A percentile compares a stretch with the other conserved stretches of the same genome.
phyloP scores from a whole-genome alignment of 1,284 basidiomycete species.

The Phaffia rhodozyma region DNA sequence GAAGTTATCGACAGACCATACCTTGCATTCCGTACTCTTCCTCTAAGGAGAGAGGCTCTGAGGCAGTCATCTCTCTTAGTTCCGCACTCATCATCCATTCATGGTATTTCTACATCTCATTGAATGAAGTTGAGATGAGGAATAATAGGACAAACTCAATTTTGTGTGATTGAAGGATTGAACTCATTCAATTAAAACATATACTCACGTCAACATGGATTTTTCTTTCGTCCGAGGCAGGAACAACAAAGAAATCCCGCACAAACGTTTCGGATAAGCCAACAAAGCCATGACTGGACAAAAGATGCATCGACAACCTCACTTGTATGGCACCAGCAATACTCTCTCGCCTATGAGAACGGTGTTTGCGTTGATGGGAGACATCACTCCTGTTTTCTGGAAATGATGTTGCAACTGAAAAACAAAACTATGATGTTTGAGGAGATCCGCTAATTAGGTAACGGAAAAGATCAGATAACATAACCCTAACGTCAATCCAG shows the following conservation, averaged over 20 bases:
- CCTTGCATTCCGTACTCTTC: slow-evolving; percentile 90
- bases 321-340: slow-evolving; percentile 63
- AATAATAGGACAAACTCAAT: background rate
- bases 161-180: slow-evolving; percentile 11
- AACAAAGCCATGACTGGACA: background rate
- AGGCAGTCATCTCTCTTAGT: slow-evolving; percentile 68
- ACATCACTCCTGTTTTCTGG: too few species aligned
- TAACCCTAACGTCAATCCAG: too few species aligned
- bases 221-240: slow-evolving; percentile 27
- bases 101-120: slow-evolving; percentile 56
- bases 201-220: slow-evolving; percentile 50
- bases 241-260: slow-evolving; percentile 10
- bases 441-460: too few species aligned
- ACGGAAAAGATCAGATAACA: too few species aligned
- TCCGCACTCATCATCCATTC: slow-evolving; percentile 77
- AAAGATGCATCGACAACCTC: slow-evolving; percentile 15
- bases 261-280: slow-evolving; percentile 5
- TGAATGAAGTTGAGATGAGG: too few species aligned
- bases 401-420: too few species aligned
- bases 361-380: slow-evolving; percentile 45
- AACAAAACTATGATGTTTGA: too few species aligned
- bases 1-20: slow-evolving; percentile 34
- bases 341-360: slow-evolving; percentile 51
- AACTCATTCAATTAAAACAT: background rate
- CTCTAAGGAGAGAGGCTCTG: slow-evolving; percentile 66